These are phyloP conservation scores for Apostasia ramifera DNA, from an alignment of 106 monocot species.

Conservation along the genomic window DNA sequence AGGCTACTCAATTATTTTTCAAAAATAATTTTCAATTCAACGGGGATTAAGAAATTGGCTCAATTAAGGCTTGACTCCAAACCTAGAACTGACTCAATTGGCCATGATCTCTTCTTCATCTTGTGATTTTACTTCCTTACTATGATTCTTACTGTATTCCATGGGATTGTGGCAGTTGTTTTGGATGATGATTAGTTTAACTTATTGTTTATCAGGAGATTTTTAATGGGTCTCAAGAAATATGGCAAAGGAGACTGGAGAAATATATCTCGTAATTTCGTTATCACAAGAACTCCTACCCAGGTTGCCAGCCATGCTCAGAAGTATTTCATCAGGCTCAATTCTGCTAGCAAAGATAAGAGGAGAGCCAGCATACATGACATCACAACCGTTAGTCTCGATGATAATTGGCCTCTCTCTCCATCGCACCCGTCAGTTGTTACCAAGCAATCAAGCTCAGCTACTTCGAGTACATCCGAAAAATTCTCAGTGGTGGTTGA, in stretches of 20 bases:
- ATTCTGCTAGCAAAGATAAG: constrained; percentile 67
- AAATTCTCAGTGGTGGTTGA: constrained; percentile 17
- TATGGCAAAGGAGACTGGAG: constrained; percentile 85
- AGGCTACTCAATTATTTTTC: too few relatives aligned
- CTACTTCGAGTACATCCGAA: not conserved
- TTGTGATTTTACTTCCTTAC: too few relatives aligned
- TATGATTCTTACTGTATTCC: too few relatives aligned
- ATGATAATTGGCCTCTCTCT: constrained; percentile 20
- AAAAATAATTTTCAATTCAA: too few relatives aligned
- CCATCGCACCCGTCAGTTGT: constrained; percentile 21
- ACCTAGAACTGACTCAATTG: too few relatives aligned
- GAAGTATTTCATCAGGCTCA: constrained; percentile 73
- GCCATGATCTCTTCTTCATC: too few relatives aligned
- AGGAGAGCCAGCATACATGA: constrained; percentile 86
- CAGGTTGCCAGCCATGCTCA: constrained; percentile 84
- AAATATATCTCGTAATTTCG: constrained; percentile 67
- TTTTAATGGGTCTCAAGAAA: constrained; percentile 67
- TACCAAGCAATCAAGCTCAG: constrained; percentile 14
- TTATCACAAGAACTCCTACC: constrained; percentile 49
- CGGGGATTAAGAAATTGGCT: too few relatives aligned
- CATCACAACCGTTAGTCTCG: constrained; percentile 47
- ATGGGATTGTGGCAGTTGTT: too few relatives aligned
- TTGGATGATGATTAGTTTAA: not conserved
- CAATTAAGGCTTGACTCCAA: too few relatives aligned
- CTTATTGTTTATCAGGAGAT: constrained; percentile 27